A percentile compares a stretch with the other conserved stretches of the same genome.
Conservation (phyloP, 106 monocot genomes). For the Vanilla planifolia region DNA sequence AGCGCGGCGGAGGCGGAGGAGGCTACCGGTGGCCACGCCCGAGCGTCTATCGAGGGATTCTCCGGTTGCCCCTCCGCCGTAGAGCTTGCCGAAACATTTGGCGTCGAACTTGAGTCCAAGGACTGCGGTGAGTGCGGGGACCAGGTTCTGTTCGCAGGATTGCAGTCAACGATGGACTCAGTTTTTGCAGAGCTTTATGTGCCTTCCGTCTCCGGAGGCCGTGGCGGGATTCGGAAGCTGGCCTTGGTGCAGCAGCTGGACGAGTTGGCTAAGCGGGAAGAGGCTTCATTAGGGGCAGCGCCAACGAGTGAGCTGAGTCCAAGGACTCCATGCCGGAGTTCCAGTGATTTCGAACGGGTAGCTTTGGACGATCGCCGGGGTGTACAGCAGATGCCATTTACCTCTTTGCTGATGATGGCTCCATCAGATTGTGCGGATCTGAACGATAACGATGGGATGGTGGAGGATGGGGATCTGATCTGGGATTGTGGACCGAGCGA, state of each 20-base stretch:
- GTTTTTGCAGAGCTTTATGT: constrained; percentile 21
- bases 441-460: constrained; percentile 19
- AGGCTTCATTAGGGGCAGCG: neutral
- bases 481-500: constrained; percentile 31
- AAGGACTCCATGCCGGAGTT: constrained; percentile 26
- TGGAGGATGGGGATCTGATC: constrained; percentile 36
- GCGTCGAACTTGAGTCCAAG: constrained; percentile 33
- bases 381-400: constrained; percentile 30
- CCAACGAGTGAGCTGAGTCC: constrained; percentile 15
- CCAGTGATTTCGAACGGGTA: constrained; percentile 6
- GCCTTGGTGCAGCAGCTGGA: constrained; percentile 47
- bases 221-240: neutral
- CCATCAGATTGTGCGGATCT: constrained; percentile 16
- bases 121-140: neutral
- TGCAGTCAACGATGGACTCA: constrained; percentile 4
- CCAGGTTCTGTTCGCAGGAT: neutral
- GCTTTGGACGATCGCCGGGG: neutral
- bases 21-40: neutral
- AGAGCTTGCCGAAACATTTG: constrained; percentile 50
- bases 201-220: constrained; percentile 9
- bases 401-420: constrained; percentile 52
- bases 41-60: constrained; percentile 41
- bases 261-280: constrained; percentile 47
- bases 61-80: constrained; percentile 54
- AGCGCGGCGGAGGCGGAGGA: neutral